phyloP scores from a whole-genome alignment of 306 rosid species.

The Amphicarpaea edgeworthii region DNA sequence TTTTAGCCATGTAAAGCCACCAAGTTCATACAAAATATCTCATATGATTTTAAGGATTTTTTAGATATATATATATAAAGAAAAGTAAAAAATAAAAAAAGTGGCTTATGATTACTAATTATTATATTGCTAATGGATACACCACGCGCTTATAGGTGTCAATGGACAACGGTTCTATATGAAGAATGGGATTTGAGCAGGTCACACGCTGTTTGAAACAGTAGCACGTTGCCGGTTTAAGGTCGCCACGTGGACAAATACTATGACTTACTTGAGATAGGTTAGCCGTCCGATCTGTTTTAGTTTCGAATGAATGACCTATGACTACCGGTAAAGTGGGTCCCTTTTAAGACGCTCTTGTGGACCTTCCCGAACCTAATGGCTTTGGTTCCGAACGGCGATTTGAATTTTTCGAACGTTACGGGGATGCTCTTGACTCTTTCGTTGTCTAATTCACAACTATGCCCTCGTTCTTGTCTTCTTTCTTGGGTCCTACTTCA shows the following conservation, averaged over 20 bases:
- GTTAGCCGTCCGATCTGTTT: not conserved
- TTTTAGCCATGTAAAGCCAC: not conserved
- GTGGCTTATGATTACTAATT: not conserved
- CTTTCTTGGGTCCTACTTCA: not conserved
- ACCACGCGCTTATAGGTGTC: conserved; percentile 49
- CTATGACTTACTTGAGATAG: not conserved
- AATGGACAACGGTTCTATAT: not conserved
- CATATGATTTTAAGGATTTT: too few species aligned
- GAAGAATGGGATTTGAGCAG: conserved; percentile 24
- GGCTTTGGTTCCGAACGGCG: conserved; percentile 53
- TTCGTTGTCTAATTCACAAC: conserved; percentile 26
- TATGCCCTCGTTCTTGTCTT: conserved; percentile 30
- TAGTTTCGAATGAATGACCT: not conserved
- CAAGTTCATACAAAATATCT: too few species aligned
- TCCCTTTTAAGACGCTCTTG: conserved; percentile 55
- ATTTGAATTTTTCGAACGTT: conserved; percentile 86
- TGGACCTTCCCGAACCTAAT: conserved; percentile 62
- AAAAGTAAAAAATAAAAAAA: too few species aligned
- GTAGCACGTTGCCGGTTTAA: not conserved
- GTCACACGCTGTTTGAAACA: conserved; percentile 4
- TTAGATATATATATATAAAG: too few species aligned
- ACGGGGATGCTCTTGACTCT: not conserved
- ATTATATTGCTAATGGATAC: not conserved
- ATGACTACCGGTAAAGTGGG: conserved; percentile 47
- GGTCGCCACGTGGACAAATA: conserved; percentile 37